phyloP scores from a whole-genome alignment of 2,329 filamentous ascomycete genomes.

The Talaromyces amestolkiae region DNA sequence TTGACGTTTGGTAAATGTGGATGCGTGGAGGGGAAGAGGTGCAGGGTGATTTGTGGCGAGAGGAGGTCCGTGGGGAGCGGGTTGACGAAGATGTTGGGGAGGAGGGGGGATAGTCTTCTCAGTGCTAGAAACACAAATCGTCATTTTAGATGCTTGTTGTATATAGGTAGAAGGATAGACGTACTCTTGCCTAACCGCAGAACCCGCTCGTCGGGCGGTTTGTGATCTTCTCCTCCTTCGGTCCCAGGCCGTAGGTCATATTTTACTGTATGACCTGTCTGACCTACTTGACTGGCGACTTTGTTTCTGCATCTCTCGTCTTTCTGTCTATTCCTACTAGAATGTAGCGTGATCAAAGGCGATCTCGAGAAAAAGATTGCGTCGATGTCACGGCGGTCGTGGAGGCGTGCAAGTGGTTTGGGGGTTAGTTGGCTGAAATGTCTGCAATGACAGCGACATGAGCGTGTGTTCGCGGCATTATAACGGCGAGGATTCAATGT shows the following conservation, averaged over 20 bases:
- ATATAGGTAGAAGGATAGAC: constrained; percentile 21
- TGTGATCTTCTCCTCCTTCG: constrained; percentile 36
- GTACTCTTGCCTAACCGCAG: constrained; percentile 62
- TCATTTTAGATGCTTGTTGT: constrained; percentile 10
- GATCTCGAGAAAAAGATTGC: constrained; percentile 7
- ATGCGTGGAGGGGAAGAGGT: constrained; percentile 62
- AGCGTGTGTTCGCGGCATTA: neutral
- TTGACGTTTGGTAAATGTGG: constrained; percentile 81
- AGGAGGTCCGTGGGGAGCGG: constrained; percentile 62
- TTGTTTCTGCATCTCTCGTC: neutral
- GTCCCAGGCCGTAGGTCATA: neutral
- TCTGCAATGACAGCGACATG: constrained; percentile 12
- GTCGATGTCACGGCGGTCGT: constrained; percentile 11
- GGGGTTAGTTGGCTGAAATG: constrained; percentile 10
- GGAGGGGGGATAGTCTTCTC: constrained; percentile 59
- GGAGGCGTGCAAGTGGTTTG: constrained; percentile 14
- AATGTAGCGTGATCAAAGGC: constrained; percentile 23
- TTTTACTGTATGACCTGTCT: neutral
- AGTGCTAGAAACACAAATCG: constrained; percentile 46
- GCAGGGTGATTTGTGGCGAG: constrained; percentile 60
- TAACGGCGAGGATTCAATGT: neutral
- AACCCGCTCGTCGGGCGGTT: constrained; percentile 58
- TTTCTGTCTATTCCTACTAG: neutral
- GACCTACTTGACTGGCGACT: rapidly evolving
- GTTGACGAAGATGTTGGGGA: constrained; percentile 60